Evolutionary conservation across 1,284 basidiomycete species (phyloP).

Genomic region (Boletus semigastroideus): DNA sequence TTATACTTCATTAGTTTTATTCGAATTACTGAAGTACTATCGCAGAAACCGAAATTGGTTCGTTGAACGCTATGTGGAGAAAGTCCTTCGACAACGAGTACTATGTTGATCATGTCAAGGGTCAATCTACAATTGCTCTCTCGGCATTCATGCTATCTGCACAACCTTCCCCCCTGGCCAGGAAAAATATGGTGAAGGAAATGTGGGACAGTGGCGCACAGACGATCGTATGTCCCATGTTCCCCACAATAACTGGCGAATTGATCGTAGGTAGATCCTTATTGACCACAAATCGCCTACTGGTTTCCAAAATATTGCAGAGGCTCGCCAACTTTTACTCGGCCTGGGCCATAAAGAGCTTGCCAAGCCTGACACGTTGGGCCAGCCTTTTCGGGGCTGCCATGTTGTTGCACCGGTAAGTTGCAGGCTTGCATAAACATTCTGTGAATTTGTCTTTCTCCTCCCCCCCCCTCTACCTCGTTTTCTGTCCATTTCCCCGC

Average conservation of each 20-base stretch:
- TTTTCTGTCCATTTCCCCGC: slow-evolving; percentile 12
- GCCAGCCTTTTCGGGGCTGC: slow-evolving; percentile 49
- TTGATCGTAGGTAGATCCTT: slow-evolving; percentile 56
- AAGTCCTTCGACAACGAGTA: slow-evolving; percentile 54
- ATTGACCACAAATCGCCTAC: slow-evolving; percentile 81
- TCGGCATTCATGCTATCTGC: slow-evolving; percentile 86
- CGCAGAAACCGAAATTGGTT: slow-evolving; percentile 48
- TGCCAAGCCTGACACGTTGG: slow-evolving; percentile 42
- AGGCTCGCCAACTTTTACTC: slow-evolving; percentile 80
- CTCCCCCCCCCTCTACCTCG: slow-evolving; percentile 6
- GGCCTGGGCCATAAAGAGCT: slow-evolving; percentile 61
- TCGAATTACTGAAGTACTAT: slow-evolving; percentile 11
- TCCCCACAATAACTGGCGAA: slow-evolving; percentile 12
- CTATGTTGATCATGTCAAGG: slow-evolving; percentile 37
- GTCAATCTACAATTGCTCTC: slow-evolving; percentile 66
- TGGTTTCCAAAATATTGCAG: slow-evolving; percentile 83
- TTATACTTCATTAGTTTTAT: slow-evolving; percentile 1
- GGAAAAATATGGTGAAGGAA: slow-evolving; percentile 71
- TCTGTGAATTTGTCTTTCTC: slow-evolving; percentile 6
- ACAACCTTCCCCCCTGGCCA: slow-evolving; percentile 58
- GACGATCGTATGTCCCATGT: slow-evolving; percentile 55
- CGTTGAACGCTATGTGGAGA: slow-evolving; percentile 51
- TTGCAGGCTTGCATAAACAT: slow-evolving; percentile 10
- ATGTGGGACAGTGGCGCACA: slow-evolving; percentile 91
- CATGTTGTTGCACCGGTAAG: slow-evolving; percentile 83